phyloP scores from a whole-genome alignment of 192 early-diverging fungal genomes.

The Pilaira anomala region DNA sequence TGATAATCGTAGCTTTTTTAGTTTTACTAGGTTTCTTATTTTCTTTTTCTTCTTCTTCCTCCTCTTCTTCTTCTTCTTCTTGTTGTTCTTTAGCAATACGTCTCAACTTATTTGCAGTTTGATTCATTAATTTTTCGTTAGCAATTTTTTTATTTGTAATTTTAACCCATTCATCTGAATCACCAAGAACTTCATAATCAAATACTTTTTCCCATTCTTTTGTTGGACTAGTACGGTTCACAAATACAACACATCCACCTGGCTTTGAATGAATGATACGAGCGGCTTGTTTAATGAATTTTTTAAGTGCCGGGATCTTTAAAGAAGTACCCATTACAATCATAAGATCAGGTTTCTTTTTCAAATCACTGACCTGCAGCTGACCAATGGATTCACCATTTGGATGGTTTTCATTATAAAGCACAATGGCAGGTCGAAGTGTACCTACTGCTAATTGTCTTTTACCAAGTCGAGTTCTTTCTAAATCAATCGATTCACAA shows the following conservation, averaged over 20 bases:
- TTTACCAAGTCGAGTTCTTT: constrained; percentile 68
- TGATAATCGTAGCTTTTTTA: neutral
- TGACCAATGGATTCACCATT: constrained; percentile 66
- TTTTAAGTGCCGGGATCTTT: constrained; percentile 75
- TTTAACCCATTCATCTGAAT: constrained; percentile 60
- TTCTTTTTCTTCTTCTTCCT: neutral
- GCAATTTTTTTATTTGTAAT: constrained; percentile 9
- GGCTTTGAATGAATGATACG: constrained; percentile 45
- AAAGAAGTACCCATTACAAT: constrained; percentile 90
- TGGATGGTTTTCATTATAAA: constrained; percentile 92
- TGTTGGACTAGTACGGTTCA: constrained; percentile 65
- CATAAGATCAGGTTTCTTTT: constrained; percentile 67
- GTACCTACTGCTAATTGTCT: constrained; percentile 71
- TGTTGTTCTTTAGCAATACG: neutral
- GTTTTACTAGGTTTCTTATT: neutral
- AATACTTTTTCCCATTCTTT: constrained; percentile 78
- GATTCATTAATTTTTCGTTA: constrained; percentile 9
- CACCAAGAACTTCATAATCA: constrained; percentile 72
- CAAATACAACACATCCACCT: constrained; percentile 62
- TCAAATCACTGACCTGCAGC: constrained; percentile 53
- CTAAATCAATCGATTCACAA: constrained; percentile 44
- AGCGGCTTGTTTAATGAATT: constrained; percentile 72
- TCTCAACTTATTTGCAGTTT: constrained; percentile 12
- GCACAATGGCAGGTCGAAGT: constrained; percentile 87
- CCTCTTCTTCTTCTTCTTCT: neutral